Conservation (phyloP, 306 rosid species). For the Prinsepia uniflora region DNA sequence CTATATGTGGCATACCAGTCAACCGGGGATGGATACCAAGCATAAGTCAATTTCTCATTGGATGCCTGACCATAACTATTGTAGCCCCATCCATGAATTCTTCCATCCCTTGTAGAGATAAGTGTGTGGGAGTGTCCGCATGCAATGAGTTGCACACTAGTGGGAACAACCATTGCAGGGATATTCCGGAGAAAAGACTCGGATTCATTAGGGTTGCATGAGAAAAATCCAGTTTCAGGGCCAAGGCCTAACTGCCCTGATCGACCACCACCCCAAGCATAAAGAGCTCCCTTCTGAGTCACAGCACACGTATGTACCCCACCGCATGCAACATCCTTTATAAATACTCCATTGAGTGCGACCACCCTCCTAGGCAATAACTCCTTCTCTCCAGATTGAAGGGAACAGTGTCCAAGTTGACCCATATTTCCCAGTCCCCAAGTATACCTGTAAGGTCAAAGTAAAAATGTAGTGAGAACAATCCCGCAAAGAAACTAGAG, state of each 20-base stretch:
- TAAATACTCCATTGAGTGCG: conserved; percentile 60
- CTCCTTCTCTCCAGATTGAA: conserved; percentile 78
- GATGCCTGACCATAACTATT: conserved; percentile 96
- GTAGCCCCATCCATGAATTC: conserved; percentile 97
- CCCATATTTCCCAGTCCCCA: conserved; percentile 98
- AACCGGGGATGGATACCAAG: conserved; percentile 94
- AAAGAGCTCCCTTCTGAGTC: conserved; percentile 77
- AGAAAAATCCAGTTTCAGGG: conserved; percentile 75
- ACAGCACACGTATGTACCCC: conserved; percentile 86
- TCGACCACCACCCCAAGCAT: conserved; percentile 95
- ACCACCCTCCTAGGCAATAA: conserved; percentile 87
- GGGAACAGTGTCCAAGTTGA: conserved; percentile 96
- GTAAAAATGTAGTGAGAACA: conserved; percentile 22
- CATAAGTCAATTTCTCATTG: conserved; percentile 79
- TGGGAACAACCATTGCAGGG: conserved; percentile 79
- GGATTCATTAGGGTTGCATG: conserved; percentile 57
- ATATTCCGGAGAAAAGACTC: conserved; percentile 58
- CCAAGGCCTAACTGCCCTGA: conserved; percentile 94
- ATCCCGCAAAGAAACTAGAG: not conserved
- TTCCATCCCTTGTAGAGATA: conserved; percentile 66
- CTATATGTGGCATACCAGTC: conserved; percentile 60
- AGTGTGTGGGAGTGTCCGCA: conserved; percentile 94
- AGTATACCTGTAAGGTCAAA: conserved; percentile 60
- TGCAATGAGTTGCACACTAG: conserved; percentile 68
- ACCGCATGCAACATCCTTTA: conserved; percentile 72